Evolutionary conservation across 805 yeast genomes (phyloP), one percentile per base, ranked within the genome.

Genomic region (Candida nonsorbophila): DNA sequence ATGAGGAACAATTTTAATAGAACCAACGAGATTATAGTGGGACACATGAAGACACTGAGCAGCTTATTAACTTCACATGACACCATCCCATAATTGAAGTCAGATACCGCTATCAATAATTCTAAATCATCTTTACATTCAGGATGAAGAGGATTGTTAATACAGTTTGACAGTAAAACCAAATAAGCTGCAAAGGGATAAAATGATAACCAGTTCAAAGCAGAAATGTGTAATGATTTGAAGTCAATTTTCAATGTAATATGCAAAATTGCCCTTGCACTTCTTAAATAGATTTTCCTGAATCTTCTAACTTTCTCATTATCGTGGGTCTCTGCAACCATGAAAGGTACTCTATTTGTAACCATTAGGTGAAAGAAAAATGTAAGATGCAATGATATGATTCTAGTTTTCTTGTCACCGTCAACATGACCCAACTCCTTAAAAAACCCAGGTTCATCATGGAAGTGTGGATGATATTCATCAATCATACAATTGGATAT

Each of bases 281-380:
- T 48, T 25, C 55, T 56, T 13, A 58, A 33, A 7, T 57, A 47
- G 6, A 51, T 33, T 24, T 45, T 46, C 4, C 58, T 44, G 30
- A 37, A 53, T 12, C 26, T 29, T 6, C 40, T 22, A 28, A 42
- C 40, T 4, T 40, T 41, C 7, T 39, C 43, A 3, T 30, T 40
- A 6, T 44, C 47, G 3, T 27, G 27, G 7, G 32, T 28, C 1
- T 19, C 22, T 25, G 11, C 38, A 32, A 32, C 49, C 20, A 47
- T 24, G 35, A 54, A 52, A 11, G 63, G 62, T 3, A 55, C 51
- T 22, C 64, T 32, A 35, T 59, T 58, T 10, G 58, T 39, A 6
- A 50, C 34, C 39, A 50, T 37, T 20, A 54, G 33, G 30, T 56
- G 58, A 11, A 46, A 38, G 32, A 53, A 54, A 33, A 38, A 57